Base-by-base conservation (phyloP, 257 asterid genomes). In the Thymus mandschuricus region DNA sequence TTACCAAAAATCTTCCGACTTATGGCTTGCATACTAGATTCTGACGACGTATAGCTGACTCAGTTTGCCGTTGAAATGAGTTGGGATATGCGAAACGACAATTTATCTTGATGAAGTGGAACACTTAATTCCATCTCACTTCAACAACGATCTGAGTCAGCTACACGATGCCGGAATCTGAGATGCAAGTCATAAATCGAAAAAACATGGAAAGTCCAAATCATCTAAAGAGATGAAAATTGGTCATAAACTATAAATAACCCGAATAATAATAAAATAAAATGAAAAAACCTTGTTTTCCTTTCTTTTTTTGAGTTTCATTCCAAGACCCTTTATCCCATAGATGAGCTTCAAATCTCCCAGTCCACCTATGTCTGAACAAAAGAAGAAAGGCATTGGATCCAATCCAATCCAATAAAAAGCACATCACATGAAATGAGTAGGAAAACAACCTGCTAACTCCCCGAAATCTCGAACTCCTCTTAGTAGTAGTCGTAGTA, bases 261-360 rank as follows among this genome's bases (percentile, higher is more conserved):
- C 41, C 8, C 41, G 7, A 38, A 38, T 38, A 3, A 38, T 4
- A 38, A 38, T 7, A 38, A 38, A 4, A 5, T 4, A 38, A 38
- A 38, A 58, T 10, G 63, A 33, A 8, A 1, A 2, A 10, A 45
- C 96, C 96, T 85, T 91, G 96, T 80, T 91, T 91, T 59, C 94
- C 96, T 74, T 91, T 91, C 90, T 91, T 91, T 62, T 84, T 91
- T 78, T 86, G 97, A 27, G 96, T 88, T 1, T 69, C 88, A 85
- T 90, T 90, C 97, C 97, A 90, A 31, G 97, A 79, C 69, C 86
- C 88, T 78, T 90, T 90, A 82, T 90, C 97, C 96, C 97, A 90
- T 66, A 88, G 69, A 84, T 90, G 97, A 69, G 97, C 97, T 79
- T 90, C 97, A 65, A 52, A 88, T 29, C 97, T 85, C 68, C 96